These are phyloP conservation scores for Penicillium alfredii DNA, from an alignment of 495 filamentous ascomycete species.

Conservation along the genomic window DNA sequence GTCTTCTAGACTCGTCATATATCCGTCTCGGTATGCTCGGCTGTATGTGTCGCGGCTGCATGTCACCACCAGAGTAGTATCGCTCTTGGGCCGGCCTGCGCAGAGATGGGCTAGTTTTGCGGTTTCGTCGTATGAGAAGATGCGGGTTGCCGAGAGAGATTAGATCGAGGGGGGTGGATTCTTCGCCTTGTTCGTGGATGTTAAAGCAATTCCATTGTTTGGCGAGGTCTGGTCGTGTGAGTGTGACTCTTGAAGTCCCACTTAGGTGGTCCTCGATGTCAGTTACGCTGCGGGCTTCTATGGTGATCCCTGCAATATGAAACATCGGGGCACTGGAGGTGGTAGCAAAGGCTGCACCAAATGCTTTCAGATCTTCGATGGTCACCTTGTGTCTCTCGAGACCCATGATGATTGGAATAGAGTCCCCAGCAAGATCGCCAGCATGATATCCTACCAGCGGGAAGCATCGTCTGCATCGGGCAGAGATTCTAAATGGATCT, in stretches of 20 bases:
- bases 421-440: constrained; percentile 12
- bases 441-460: constrained; percentile 25
- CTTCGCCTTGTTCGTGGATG: not conserved
- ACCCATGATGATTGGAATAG: constrained; percentile 22
- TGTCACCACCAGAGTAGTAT: constrained; percentile 15
- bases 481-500: constrained; percentile 5
- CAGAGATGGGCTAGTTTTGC: constrained; percentile 8
- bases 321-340: constrained; percentile 28
- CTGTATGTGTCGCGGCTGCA: constrained; percentile 16
- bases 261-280: constrained; percentile 1
- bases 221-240: constrained; percentile 5
- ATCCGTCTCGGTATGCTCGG: constrained; percentile 7
- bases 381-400: constrained; percentile 10
- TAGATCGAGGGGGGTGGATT: constrained; percentile 14
- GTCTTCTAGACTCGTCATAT: constrained; percentile 9
- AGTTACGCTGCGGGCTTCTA: constrained; percentile 11
- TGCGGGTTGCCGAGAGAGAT: constrained; percentile 34
- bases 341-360: constrained; percentile 31
- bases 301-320: constrained; percentile 23
- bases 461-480: constrained; percentile 17
- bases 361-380: constrained; percentile 24
- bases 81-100: constrained; percentile 7
- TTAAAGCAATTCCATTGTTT: constrained; percentile 15
- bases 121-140: constrained; percentile 24
- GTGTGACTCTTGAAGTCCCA: not conserved